These are phyloP conservation scores for Exserohilum turcica DNA, from an alignment of 2,329 filamentous ascomycete genomes.

Conservation along the genomic window DNA sequence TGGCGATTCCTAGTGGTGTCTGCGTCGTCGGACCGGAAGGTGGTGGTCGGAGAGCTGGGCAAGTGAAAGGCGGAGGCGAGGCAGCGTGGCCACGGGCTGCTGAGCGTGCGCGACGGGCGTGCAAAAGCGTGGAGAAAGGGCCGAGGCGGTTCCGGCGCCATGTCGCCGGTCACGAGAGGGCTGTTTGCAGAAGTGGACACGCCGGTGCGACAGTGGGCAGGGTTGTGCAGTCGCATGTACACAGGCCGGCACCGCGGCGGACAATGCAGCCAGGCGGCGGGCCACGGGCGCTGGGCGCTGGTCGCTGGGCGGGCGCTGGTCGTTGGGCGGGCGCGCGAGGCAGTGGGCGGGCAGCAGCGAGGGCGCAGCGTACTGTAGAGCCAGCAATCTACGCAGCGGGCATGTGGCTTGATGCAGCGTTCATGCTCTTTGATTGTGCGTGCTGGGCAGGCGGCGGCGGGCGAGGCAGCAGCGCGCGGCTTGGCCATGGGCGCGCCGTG, in stretches of 20 bases:
- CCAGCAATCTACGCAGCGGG: constrained; percentile 21
- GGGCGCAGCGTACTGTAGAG: constrained; percentile 4
- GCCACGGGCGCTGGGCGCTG: constrained; percentile 19
- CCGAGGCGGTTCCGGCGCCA: constrained; percentile 25
- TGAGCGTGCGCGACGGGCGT: constrained; percentile 27
- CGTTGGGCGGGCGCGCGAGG: constrained; percentile 27
- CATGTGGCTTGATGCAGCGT: constrained; percentile 27
- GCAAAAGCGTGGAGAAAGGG: constrained; percentile 34
- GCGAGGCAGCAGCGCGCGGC: constrained; percentile 8
- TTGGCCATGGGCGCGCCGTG: constrained; percentile 18
- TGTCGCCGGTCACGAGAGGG: constrained; percentile 31
- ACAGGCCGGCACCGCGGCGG: neutral
- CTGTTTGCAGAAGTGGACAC: constrained; percentile 34
- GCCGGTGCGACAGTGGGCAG: constrained; percentile 38
- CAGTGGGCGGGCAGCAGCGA: constrained; percentile 24
- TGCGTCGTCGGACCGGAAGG: constrained; percentile 83
- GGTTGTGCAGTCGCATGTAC: constrained; percentile 22
- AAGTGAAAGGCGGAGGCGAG: constrained; percentile 55
- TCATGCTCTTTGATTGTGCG: constrained; percentile 28
- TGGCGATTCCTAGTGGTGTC: constrained; percentile 70
- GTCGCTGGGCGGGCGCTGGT: constrained; percentile 31
- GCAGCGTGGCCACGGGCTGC: constrained; percentile 30
- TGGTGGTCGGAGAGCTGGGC: constrained; percentile 81
- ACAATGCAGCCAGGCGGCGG: constrained; percentile 4
- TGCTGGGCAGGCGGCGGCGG: constrained; percentile 14